These are phyloP conservation scores for Cymbidium sinense DNA, from an alignment of 106 monocot species.

Conservation along the genomic window DNA sequence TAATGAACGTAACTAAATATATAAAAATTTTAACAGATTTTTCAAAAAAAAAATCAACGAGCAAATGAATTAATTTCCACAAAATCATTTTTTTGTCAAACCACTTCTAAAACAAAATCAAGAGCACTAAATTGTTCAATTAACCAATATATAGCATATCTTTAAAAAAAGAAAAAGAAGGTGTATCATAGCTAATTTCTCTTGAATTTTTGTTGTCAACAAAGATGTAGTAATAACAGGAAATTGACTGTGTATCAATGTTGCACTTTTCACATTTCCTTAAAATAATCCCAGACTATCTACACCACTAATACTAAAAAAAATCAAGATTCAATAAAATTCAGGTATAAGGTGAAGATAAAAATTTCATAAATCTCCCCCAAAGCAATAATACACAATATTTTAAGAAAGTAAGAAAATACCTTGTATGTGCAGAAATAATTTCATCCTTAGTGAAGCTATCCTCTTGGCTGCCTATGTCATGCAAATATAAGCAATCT, in stretches of 20 bases:
- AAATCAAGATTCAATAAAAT: not conserved
- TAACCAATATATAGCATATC: too few species aligned
- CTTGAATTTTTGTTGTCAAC: not conserved
- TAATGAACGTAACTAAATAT: too few species aligned
- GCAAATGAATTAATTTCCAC: too few species aligned
- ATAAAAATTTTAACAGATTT: too few species aligned
- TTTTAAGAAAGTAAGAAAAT: not conserved
- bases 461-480: slow-evolving; percentile 64
- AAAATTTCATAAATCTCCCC: not conserved
- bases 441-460: slow-evolving; percentile 78
- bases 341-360: not conserved
- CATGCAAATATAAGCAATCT: slow-evolving; percentile 77
- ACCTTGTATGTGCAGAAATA: slow-evolving; percentile 65
- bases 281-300: not conserved
- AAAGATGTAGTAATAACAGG: not conserved
- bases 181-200: too few species aligned
- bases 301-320: not conserved
- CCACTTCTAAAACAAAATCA: too few species aligned
- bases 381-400: slow-evolving; percentile 2
- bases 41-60: too few species aligned
- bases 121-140: too few species aligned
- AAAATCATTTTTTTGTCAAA: too few species aligned
- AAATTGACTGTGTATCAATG: not conserved
- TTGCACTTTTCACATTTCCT: not conserved
- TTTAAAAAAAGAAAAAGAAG: too few species aligned